A percentile compares a stretch with the other conserved stretches of the same genome.
Conservation (phyloP, 176 grass and related monocot genomes). For the Chloris gayana region DNA sequence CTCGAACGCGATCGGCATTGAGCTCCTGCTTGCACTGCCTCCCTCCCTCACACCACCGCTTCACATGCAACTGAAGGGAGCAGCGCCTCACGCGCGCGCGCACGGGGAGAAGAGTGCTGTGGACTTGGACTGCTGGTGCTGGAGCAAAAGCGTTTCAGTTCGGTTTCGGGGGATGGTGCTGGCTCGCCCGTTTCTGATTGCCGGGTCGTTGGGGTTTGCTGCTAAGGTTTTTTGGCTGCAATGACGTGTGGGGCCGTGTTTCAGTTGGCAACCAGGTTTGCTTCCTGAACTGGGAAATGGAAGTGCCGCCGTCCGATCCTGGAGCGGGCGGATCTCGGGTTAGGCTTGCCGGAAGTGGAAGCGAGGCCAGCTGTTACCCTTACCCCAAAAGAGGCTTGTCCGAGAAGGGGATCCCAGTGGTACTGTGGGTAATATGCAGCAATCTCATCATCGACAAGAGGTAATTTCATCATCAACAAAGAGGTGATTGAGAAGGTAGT, state of each 20-base stretch:
- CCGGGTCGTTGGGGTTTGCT: constrained; percentile 30
- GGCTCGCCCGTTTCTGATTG: constrained; percentile 7
- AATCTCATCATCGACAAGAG: neutral
- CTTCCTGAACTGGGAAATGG: neutral
- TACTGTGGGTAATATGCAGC: neutral
- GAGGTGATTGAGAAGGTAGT: neutral
- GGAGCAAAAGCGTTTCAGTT: neutral
- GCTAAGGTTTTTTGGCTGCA: constrained; percentile 10
- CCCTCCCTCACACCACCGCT: neutral
- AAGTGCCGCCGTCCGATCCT: neutral
- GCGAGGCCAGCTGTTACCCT: neutral
- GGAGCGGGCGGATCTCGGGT: neutral
- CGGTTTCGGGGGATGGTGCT: neutral
- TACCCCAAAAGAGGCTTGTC: neutral
- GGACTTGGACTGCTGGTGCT: neutral
- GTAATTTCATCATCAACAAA: neutral
- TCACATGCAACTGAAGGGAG: constrained; percentile 41
- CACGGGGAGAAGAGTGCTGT: neutral
- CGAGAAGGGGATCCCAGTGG: neutral
- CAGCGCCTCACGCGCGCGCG: constrained; percentile 33
- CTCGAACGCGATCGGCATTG: constrained; percentile 61
- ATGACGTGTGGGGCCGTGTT: constrained; percentile 21
- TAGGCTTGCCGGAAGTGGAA: neutral
- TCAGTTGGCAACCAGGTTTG: constrained; percentile 16
- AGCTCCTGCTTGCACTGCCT: neutral